Base-by-base conservation (phyloP, 2,329 filamentous ascomycete species). In the Trichoderma cornu-damae region DNA sequence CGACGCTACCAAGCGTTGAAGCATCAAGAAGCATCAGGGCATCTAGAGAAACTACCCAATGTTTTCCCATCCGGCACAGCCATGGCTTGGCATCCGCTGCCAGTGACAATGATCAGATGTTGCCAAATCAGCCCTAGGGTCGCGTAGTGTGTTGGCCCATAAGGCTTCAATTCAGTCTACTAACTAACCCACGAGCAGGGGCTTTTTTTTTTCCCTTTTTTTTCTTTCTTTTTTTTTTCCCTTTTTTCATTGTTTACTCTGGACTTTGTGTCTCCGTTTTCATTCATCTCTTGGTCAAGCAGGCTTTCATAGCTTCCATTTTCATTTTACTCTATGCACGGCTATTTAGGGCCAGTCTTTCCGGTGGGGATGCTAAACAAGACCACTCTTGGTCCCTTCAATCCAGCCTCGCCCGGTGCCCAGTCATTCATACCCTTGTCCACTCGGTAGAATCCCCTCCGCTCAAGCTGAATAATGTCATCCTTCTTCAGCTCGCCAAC, bases 391-490 rank as follows among this genome's bases (percentile, higher is more conserved):
- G 77, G 78, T 24, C 75, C 75, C 71, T 77, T 77, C 30, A 65
- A 65, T 3, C 72, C 73, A 50, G 81, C 79, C 67, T 78, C 76
- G 37, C 77, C 79, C 37, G 78, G 75, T 57, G 76, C 73, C 70
- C 77, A 78, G 66, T 80, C 72, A 37, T 66, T 68, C 26, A 82
- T 71, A 8, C 77, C 78, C 74, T 83, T 83, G 74, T 97, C 93
- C 24, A 96, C 86, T 52, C 93, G 81, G 78, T 89, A 97, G 75
- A 90, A 97, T 1, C 92, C 93, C 73, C 93, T 90, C 61, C 93
- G 82, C 79, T 97, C 93, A 44, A 97, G 88, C 77, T 97, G 94
- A 65, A 97, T 90, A 61, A 97, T 93, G 65, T 96, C 91, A 67
- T 90, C 89, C 70, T 85, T 86, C 79, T 90, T 91, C 44, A 96